Percentiles rank a stretch among this genome's conserved stretches.
These are phyloP conservation scores for Piloderma croceum DNA, from an alignment of 768 basidiomycete species.

Conservation along the genomic window DNA sequence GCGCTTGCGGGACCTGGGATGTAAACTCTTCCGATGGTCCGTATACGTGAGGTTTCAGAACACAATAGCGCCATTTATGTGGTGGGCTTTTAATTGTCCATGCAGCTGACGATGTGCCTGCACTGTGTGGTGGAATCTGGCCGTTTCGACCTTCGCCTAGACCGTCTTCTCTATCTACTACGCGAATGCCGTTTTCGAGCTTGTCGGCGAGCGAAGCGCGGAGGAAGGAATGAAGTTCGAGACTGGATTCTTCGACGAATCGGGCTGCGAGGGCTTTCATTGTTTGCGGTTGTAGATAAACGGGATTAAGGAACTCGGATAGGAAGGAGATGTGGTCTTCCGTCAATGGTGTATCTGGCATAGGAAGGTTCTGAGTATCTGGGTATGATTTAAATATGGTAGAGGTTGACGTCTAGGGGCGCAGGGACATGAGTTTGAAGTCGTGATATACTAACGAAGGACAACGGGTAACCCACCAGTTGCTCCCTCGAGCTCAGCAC, in stretches of 20 bases:
- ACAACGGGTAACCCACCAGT: conserved; percentile 85
- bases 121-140: conserved; percentile 60
- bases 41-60: conserved; percentile 39
- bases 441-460: too few species aligned
- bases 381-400: conserved; percentile 56
- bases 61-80: conserved; percentile 91
- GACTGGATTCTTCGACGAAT: conserved; percentile 81
- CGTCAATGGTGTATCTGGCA: conserved; percentile 49
- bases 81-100: conserved; percentile 86
- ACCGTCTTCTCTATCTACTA: conserved; percentile 59
- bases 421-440: too few species aligned
- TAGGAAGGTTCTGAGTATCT: conserved; percentile 33
- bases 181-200: conserved; percentile 61
- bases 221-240: conserved; percentile 88
- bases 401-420: conserved; percentile 59
- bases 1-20: conserved; percentile 47
- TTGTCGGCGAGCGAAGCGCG: conserved; percentile 56
- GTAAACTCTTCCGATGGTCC: conserved; percentile 41
- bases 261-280: conserved; percentile 74
- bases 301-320: conserved; percentile 79
- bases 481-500: conserved; percentile 86
- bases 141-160: conserved; percentile 44
- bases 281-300: conserved; percentile 79
- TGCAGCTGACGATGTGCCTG: conserved; percentile 44
- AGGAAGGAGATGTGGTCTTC: conserved; percentile 66